Conservation (phyloP, 2,329 filamentous ascomycete species). For the Apiospora koreana region DNA sequence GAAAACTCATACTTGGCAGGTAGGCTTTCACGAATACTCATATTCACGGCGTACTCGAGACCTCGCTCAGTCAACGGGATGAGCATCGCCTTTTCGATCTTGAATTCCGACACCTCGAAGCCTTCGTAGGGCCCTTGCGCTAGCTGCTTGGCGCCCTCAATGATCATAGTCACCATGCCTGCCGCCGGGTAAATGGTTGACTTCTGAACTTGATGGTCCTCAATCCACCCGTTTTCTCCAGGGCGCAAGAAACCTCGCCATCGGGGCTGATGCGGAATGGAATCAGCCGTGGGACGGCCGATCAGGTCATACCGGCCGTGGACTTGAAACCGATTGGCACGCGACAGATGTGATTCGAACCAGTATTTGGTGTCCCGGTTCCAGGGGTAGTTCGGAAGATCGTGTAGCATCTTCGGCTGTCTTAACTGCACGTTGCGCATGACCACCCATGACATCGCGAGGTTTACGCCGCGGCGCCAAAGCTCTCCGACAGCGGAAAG, state of each 20-base stretch:
- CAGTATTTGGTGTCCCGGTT: constrained; percentile 54
- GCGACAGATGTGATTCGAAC: constrained; percentile 52
- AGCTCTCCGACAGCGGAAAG: constrained; percentile 22
- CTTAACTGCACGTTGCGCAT: constrained; percentile 20
- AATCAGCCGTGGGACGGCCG: constrained; percentile 46
- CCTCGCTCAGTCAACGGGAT: constrained; percentile 48
- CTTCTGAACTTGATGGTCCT: constrained; percentile 52
- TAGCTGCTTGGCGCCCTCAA: constrained; percentile 48
- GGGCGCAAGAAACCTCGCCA: constrained; percentile 53
- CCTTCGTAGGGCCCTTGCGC: constrained; percentile 30
- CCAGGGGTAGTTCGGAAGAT: constrained; percentile 56
- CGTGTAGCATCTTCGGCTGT: constrained; percentile 34
- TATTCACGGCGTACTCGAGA: constrained; percentile 51
- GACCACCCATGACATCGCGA: constrained; percentile 23
- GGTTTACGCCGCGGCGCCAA: constrained; percentile 20
- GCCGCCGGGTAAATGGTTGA: constrained; percentile 52
- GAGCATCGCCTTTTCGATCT: constrained; percentile 52
- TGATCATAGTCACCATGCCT: constrained; percentile 50
- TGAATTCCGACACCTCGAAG: constrained; percentile 47
- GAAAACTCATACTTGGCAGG: constrained; percentile 37
- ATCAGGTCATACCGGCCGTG: constrained; percentile 53
- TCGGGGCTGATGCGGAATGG: constrained; percentile 44
- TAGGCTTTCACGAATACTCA: constrained; percentile 27
- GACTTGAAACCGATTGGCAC: constrained; percentile 43
- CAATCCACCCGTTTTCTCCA: constrained; percentile 53